Conservation (phyloP, 78 protist species). For the Protostelium mycophagum region DNA sequence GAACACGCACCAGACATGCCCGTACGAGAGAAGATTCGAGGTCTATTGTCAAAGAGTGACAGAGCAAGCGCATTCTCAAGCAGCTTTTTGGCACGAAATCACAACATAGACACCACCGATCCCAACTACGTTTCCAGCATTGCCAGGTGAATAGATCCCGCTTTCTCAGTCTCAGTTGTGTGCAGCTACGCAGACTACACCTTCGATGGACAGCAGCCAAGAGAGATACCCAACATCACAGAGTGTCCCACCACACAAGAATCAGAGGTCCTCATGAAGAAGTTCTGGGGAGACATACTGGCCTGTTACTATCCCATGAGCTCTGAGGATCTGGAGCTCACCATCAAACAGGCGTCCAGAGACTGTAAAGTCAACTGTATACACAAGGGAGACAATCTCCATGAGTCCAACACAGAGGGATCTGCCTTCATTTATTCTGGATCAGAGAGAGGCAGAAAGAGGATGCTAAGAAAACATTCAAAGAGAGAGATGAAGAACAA, state of each 20-base stretch:
- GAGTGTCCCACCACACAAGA: not conserved
- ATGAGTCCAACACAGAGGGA: not conserved
- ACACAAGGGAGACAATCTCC: not conserved
- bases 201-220: not conserved
- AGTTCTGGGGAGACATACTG: not conserved
- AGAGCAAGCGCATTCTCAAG: not conserved
- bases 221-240: not conserved
- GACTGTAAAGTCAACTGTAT: not conserved
- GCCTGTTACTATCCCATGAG: not conserved
- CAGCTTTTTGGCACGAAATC: not conserved
- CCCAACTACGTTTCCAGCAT: not conserved
- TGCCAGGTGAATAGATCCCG: not conserved
- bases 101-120: not conserved
- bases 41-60: not conserved
- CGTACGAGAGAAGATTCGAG: not conserved
- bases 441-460: not conserved
- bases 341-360: not conserved
- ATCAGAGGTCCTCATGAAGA: not conserved
- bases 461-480: not conserved
- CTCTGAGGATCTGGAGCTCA: not conserved
- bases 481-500: not conserved
- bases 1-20: not conserved
- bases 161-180: no score
- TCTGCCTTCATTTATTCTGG: not conserved
- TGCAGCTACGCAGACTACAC: constrained; percentile 1